Base-by-base conservation (phyloP, 108 stramenopile genomes). In the Nitzschia inconspicua region DNA sequence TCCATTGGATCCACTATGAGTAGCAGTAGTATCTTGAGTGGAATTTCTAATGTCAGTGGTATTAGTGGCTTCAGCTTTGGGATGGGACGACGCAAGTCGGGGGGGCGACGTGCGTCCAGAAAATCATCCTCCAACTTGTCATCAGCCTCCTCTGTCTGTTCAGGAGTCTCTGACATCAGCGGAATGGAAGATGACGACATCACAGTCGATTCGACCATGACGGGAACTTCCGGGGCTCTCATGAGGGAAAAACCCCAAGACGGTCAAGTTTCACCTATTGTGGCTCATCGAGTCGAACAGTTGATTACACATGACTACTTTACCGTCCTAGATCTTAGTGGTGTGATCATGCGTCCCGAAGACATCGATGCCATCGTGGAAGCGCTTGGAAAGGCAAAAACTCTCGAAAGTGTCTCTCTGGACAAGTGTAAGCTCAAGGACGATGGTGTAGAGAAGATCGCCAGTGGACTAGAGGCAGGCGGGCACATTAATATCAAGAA, bases 221-320 rank as follows among this genome's bases (percentile, higher is more conserved):
- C 62, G 16, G n/a, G n/a, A n/a, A n/a, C n/a, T n/a, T n/a, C n/a
- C n/a, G n/a, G n/a, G n/a, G n/a, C n/a, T 11, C 44, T 11, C 44
- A 22, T 14, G 8, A 6, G 44, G 5, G 8, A 19, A 46, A 3
- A 46, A 46, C n/a, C n/a, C 6, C 32, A 34, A 9, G 35, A 36
- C 9, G 65, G 65, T 8, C 47, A 48, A 18, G 54, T 70, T 6
- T 59, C 58, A 56, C 69, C 52, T 23, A 70, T 70, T 27, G 50
- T 70, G 6, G 35, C 44, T 34, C 60, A 70, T n/a, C 60, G 69
- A 9, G 42, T 62, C n/a, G 69, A 61, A 40, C 60, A 70, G 37
- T 37, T 70, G 0, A 26, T 56, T 3, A 20, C 18, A 16, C 48
- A 62, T 39, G 69, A 62, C 10, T 55, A 70, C 44, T 62, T 62